phyloP scores from a whole-genome alignment of 139 green algal species.

The Pleodorina starrii region DNA sequence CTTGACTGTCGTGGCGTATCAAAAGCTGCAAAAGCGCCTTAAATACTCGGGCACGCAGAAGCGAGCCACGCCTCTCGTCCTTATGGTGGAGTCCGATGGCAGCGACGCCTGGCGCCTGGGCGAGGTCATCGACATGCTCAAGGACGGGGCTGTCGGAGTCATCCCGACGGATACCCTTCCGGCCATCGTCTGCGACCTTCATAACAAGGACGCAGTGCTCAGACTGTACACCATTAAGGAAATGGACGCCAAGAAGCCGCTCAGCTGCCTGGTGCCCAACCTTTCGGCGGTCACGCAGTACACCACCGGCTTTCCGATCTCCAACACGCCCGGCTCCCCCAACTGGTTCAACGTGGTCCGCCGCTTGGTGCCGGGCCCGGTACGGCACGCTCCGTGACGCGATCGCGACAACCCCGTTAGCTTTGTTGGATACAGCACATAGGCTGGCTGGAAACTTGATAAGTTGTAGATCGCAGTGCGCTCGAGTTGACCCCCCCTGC shows the following conservation, averaged over 20 bases:
- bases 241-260: conserved; percentile 79
- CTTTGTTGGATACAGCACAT: too few relatives aligned
- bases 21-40: conserved; percentile 30
- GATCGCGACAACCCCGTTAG: too few relatives aligned
- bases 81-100: conserved; percentile 70
- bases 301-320: conserved; percentile 81
- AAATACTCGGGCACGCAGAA: conserved; percentile 9
- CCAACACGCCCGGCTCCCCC: conserved; percentile 67
- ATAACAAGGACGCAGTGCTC: conserved; percentile 76
- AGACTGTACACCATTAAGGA: conserved; percentile 82
- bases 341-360: conserved; percentile 82
- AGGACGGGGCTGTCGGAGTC: conserved; percentile 78
- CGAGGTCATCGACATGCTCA: conserved; percentile 51
- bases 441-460: too few relatives aligned
- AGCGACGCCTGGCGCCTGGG: conserved; percentile 85
- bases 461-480: too few relatives aligned
- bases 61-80: conserved; percentile 41
- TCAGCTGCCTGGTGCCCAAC: conserved; percentile 80
- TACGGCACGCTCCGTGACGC: too few relatives aligned
- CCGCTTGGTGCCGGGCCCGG: conserved; percentile 83
- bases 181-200: conserved; percentile 86
- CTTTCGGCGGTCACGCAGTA: conserved; percentile 65
- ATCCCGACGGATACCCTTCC: conserved; percentile 91
- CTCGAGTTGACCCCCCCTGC: too few relatives aligned
- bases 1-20: conserved; percentile 7